Base-by-base conservation (phyloP, 495 filamentous ascomycete species). In the Penicillium flavigenum region DNA sequence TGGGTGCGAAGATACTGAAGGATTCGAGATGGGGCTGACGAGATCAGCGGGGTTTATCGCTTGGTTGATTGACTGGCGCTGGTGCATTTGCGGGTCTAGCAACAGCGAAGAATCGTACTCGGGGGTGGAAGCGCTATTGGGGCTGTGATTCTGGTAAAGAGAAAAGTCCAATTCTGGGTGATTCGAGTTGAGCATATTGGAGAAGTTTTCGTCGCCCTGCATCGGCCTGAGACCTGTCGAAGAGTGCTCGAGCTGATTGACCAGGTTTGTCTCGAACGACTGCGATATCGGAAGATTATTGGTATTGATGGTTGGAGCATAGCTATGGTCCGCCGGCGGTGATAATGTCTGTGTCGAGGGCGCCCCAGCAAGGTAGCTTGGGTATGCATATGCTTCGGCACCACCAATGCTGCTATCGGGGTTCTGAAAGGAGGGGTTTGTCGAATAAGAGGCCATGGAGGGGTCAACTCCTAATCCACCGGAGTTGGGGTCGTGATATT, bases 1-100 rank as follows among this genome's bases (percentile, higher is more conserved):
- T 50, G 92, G 76, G 64, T 88, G 84, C 50, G 91, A 83, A 59
- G 89, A 87, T 41, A 86, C 86, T 17, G 85, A 81, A 31, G 81
- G 75, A 66, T 88, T 88, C 14, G 86, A 79, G 76, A 90, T 88
- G 66, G 87, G 86, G 71, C 83, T 85, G 72, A 89, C 81, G 54
- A 90, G 76, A 60, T 87, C 81, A 52, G 81, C 81, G 34, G 86
- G 86, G 47, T 87, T 82, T 58, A 86, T 74, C 0, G 76, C 76
- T 56, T 79, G 77, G 57, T 78, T 73, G 52, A 64, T 61, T 5
- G 74, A 63, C 60, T 79, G 61, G 36, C 68, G 63, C 34, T 65
- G 57, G 19, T 76, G 72, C 61, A 75, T 68, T 56, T 77, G 76
- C n/a, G 76, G 73, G 56, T 82, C 78, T 22, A 82, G 60, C 61